A percentile compares a stretch with the other conserved stretches of the same genome.
These are phyloP conservation scores for Croton setiger DNA, from an alignment of 441 rosid species.

Conservation along the genomic window DNA sequence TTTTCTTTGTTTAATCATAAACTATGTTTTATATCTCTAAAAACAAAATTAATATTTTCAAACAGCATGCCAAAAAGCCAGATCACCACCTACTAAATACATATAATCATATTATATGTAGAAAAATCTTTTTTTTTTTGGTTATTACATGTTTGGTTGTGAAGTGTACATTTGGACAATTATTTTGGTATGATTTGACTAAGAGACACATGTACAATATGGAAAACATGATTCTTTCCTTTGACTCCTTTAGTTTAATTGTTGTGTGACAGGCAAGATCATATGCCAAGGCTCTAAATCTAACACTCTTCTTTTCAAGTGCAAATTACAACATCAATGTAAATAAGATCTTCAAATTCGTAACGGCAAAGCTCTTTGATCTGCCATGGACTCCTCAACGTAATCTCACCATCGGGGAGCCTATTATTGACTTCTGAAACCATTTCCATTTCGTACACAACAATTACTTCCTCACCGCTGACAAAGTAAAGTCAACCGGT, in stretches of 20 bases:
- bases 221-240: no score
- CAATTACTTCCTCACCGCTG: not conserved
- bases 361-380: conserved; percentile 82
- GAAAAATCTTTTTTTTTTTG: no score
- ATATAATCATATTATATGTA: no score
- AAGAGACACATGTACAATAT: not conserved
- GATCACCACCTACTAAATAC: not conserved
- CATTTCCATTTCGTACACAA: not conserved
- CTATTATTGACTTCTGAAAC: conserved; percentile 70
- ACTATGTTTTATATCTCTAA: no score
- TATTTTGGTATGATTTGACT: not conserved
- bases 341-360: conserved; percentile 86
- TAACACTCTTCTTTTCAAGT: conserved; percentile 86
- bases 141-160: no score
- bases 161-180: no score
- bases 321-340: conserved; percentile 87
- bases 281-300: conserved; percentile 73
- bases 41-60: not conserved
- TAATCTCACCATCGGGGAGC: conserved; percentile 77
- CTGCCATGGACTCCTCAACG: conserved; percentile 78
- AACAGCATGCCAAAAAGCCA: not conserved
- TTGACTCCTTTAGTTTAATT: not conserved
- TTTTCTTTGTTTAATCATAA: no score
- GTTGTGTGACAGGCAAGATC: conserved; percentile 58
- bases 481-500: conserved; percentile 3